These are phyloP conservation scores for Umbilicus rupestris DNA, from an alignment of 164 flowering plant genomes.

Conservation along the genomic window DNA sequence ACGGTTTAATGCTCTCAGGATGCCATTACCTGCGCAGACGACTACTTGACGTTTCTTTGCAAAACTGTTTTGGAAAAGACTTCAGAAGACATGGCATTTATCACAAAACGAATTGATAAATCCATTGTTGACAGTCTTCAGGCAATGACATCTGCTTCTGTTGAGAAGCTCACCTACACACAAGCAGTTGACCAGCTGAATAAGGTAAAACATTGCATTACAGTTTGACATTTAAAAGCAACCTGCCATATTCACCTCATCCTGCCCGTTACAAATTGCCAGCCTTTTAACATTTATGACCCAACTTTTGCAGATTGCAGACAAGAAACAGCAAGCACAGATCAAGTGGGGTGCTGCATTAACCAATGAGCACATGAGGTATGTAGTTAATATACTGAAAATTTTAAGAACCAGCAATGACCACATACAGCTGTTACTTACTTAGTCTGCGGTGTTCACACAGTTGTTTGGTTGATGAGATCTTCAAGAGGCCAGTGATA, in stretches of 20 bases:
- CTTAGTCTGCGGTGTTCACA: slow-evolving; percentile 10
- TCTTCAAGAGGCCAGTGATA: slow-evolving; percentile 50
- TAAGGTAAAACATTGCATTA: slow-evolving; percentile 28
- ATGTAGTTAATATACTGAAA: slow-evolving; percentile 6
- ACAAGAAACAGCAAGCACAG: slow-evolving; percentile 31
- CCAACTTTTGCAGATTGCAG: slow-evolving; percentile 35
- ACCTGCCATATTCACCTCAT: neutral
- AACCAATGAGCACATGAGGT: slow-evolving; percentile 75
- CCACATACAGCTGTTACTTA: slow-evolving; percentile 8
- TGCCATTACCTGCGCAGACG: slow-evolving; percentile 60
- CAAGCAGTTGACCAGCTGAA: slow-evolving; percentile 53
- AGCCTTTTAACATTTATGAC: neutral
- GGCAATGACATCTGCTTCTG: slow-evolving; percentile 31
- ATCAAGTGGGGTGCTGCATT: slow-evolving; percentile 54
- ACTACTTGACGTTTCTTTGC: slow-evolving; percentile 63
- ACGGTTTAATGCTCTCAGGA: slow-evolving; percentile 36
- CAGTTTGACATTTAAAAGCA: neutral
- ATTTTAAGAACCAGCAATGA: neutral
- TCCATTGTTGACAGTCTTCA: slow-evolving; percentile 34
- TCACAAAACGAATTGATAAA: slow-evolving; percentile 46
- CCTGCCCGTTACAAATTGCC: neutral
- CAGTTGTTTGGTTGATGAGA: slow-evolving; percentile 68
- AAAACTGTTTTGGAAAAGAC: slow-evolving; percentile 56
- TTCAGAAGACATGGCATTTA: slow-evolving; percentile 48
- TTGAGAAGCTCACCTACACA: slow-evolving; percentile 53